Base-by-base conservation (phyloP, 106 monocot species). In the Dioscorea alata region DNA sequence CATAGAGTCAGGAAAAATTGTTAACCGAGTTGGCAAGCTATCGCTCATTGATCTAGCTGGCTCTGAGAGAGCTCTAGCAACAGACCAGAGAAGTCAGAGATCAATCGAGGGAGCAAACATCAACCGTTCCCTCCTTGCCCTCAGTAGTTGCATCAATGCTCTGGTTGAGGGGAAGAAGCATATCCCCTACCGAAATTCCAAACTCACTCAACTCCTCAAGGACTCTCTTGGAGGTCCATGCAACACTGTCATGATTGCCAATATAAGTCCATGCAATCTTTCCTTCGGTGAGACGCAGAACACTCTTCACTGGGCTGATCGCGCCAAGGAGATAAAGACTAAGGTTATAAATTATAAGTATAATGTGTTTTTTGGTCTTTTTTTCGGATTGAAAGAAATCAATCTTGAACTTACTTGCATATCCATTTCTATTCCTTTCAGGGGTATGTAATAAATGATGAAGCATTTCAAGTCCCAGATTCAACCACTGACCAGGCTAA, bases 171-270 rank as follows among this genome's bases (percentile, higher is more conserved):
- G 96, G 16, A 97, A 97, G 80, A 97, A 85, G 50, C 96, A 97
- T 74, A 92, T 97, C 31, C 96, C 96, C 48, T 97, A 92, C 61
- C 86, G 96, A 23, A 97, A 97, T 63, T 97, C 96, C 15, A 97
- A 97, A 78, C 92, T 97, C 68, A 97, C 96, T 13, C 96, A 97
- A 66, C 86, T 97, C 22, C 89, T 97, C 23, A 97, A 97, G 78
- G 96, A 97, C 67, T 97, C 96, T 0, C 77, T 97, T n/a, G 96
- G 96, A 23, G 96, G 96, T 12, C 59, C 68, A 18, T 89, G 92
- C 71, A 86, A 92, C 74, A 97, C 89, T 12, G 96, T 97, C 17
- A 97, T 97, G 96, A 92, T 97, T n/a, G 96, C 96, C 20, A 97
- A 97, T 66, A 87, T 97, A 24, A 92, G 92, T 76, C 96, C 96